These are phyloP conservation scores for Zea luxurians DNA, from an alignment of 176 grass and related monocot species.

Conservation along the genomic window DNA sequence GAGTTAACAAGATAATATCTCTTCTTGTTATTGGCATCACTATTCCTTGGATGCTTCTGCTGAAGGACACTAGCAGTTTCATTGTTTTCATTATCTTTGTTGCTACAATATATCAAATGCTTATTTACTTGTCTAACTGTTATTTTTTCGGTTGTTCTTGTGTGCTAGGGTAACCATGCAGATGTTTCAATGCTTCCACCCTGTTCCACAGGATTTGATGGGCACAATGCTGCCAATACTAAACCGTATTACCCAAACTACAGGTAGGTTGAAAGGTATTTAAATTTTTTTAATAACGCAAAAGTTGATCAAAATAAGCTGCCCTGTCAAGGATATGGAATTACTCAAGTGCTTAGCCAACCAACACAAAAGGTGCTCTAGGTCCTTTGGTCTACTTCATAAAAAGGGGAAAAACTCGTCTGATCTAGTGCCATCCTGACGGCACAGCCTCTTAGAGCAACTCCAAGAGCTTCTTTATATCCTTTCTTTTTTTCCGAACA, in stretches of 20 bases:
- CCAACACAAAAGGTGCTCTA: neutral
- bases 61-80: constrained; percentile 22
- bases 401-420: neutral
- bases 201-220: constrained; percentile 43
- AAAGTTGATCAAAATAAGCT: constrained; percentile 14
- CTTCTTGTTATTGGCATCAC: constrained; percentile 15
- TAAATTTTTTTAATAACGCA: constrained; percentile 15
- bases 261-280: constrained; percentile 38
- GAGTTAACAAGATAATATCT: constrained; percentile 18
- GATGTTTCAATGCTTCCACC: constrained; percentile 35
- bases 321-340: neutral
- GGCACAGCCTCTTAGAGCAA: neutral
- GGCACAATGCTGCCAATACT: constrained; percentile 35
- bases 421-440: neutral
- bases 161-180: constrained; percentile 43
- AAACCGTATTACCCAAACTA: constrained; percentile 34
- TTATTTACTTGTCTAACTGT: constrained; percentile 27
- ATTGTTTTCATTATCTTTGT: constrained; percentile 1
- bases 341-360: constrained; percentile 15
- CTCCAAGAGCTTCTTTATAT: neutral
- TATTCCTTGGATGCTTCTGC: constrained; percentile 19
- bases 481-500: neutral
- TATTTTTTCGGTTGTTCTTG: neutral
- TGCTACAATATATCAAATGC: neutral
- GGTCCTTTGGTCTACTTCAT: neutral